Base-by-base conservation (phyloP, 148 eudicot species). In the Camellia sinensis region DNA sequence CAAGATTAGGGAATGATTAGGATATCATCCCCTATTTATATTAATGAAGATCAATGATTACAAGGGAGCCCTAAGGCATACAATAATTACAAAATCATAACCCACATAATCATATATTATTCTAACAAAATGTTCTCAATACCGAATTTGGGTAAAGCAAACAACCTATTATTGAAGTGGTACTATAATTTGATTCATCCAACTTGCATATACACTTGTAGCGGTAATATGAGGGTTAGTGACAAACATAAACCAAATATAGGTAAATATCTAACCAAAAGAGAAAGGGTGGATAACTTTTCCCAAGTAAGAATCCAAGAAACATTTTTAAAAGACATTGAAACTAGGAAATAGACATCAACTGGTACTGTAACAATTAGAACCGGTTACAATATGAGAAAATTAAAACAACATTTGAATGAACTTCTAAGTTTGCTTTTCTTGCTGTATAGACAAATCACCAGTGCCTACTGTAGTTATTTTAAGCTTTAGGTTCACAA, bases 321-420 rank as follows among this genome's bases (percentile, higher is more conserved):
- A 53, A 7, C 29, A 53, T 53, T 53, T 6, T 53, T 8, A 53
- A 53, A 59, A 59, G 62, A 3, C 62, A 59, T 14, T 14, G n/a
- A 59, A 17, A 59, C 62, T 59, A 19, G 62, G 19, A 59, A 59
- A 59, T 59, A 59, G 59, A 17, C 19, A 59, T 17, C 62, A 59
- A 59, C 62, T 17, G 62, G 3, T 15, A 17, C 18, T 17, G 5
- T 59, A 17, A 4, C 7, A 56, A 59, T 59, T 59, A 59, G 17
- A 14, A 56, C 29, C 10, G 60, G 18, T 59, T 5, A 59, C 19
- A 15, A 59, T 59, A 15, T 14, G 19, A 71, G 57, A 48, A 3
- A 71, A 71, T 21, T 37, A 71, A 71, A 48, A 71, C 43, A 50
- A 60, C 75, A 71, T 37, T 11, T 21, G 43, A 71, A 71, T 48